Conservation (phyloP, 2,329 filamentous ascomycete species). For the Xylaria sp. region DNA sequence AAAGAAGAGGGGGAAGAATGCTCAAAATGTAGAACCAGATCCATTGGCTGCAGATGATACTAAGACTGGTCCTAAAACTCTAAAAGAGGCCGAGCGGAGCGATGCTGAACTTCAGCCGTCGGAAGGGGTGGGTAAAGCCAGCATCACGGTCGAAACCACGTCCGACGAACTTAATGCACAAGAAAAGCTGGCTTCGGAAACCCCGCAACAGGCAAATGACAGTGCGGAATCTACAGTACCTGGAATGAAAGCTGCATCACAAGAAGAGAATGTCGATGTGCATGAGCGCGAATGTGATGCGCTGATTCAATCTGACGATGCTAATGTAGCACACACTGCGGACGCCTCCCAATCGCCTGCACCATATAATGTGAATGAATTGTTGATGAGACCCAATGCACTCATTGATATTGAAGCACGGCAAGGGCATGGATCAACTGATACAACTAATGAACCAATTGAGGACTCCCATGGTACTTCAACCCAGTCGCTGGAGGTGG, state of each 20-base stretch:
- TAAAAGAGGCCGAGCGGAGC: conserved; percentile 1
- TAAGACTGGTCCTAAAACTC: neutral
- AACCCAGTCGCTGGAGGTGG: conserved; percentile 27
- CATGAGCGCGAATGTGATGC: neutral
- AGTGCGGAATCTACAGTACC: neutral
- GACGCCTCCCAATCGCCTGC: conserved; percentile 26
- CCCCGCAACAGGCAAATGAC: neutral
- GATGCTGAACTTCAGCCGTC: neutral
- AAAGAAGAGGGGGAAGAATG: conserved; percentile 22
- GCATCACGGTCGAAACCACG: neutral
- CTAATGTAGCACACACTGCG: neutral
- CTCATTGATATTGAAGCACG: too few relatives aligned
- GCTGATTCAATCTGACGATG: neutral
- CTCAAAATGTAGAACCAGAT: neutral
- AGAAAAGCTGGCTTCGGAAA: neutral
- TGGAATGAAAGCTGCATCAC: neutral
- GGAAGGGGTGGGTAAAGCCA: neutral
- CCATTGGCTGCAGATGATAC: neutral
- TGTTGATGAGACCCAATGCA: too few relatives aligned
- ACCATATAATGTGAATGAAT: conserved; percentile 31
- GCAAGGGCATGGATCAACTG: conserved; percentile 27
- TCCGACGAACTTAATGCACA: neutral
- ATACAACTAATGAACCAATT: conserved; percentile 27
- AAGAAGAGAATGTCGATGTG: neutral
- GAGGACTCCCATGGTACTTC: conserved; percentile 30